Percentiles rank a stretch among this genome's conserved stretches.
Evolutionary conservation across 2,329 filamentous ascomycete genomes (phyloP).

Genomic region (Microcyclospora pomicola): DNA sequence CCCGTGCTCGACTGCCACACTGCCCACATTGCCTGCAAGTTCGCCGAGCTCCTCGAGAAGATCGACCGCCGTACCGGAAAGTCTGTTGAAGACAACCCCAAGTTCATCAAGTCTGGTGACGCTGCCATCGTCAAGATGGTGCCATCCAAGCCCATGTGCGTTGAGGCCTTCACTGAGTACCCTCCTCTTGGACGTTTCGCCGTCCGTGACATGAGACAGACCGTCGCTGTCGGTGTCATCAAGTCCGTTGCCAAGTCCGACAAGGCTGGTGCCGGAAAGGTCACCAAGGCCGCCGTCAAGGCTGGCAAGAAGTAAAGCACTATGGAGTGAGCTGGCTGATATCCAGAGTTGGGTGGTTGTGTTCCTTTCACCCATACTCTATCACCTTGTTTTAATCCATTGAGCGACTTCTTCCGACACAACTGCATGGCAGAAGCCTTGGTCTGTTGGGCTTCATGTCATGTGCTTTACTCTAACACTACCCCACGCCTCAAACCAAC

Average conservation of each 20-base stretch:
- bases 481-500: too few species aligned
- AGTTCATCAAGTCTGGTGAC: conserved; percentile 99
- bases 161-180: conserved; percentile 99
- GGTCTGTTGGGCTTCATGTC: conserved; percentile 13
- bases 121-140: conserved; percentile 99
- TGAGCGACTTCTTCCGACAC: conserved; percentile 6
- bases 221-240: conserved; percentile 89
- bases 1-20: conserved; percentile 99
- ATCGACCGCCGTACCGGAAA: conserved; percentile 99
- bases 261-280: conserved; percentile 36
- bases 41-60: conserved; percentile 98
- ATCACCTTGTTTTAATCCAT: conserved; percentile 8
- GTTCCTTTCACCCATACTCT: neutral
- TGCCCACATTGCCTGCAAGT: conserved; percentile 99
- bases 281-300: conserved; percentile 33
- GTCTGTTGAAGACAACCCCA: conserved; percentile 78
- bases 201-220: conserved; percentile 90
- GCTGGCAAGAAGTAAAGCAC: conserved; percentile 26
- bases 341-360: neutral
- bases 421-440: conserved; percentile 10
- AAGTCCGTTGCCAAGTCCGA: conserved; percentile 46
- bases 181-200: conserved; percentile 99
- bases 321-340: conserved; percentile 6
- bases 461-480: too few species aligned
- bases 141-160: conserved; percentile 99